These are phyloP conservation scores for Dryas octopetala DNA, from an alignment of 306 rosid species.

Conservation along the genomic window DNA sequence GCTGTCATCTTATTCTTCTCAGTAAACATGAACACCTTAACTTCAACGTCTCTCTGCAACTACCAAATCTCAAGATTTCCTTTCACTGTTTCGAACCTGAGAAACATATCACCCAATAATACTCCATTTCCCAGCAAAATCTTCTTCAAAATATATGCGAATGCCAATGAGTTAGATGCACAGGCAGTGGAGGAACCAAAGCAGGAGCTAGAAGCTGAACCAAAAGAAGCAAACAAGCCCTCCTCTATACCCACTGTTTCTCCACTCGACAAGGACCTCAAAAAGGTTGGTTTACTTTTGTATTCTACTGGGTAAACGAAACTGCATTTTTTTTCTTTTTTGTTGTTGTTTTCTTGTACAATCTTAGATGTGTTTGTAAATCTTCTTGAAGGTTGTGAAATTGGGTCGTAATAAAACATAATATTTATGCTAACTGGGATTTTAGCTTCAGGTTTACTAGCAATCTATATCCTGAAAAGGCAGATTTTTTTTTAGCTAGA, in stretches of 20 bases:
- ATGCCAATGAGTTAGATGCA: conserved; percentile 57
- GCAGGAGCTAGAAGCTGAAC: conserved; percentile 26
- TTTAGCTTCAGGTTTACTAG: too few species aligned
- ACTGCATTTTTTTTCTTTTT: neutral
- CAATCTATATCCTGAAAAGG: too few species aligned
- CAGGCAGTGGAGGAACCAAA: conserved; percentile 34
- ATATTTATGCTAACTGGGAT: neutral
- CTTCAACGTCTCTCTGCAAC: conserved; percentile 45
- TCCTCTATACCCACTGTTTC: conserved; percentile 36
- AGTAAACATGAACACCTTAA: conserved; percentile 49
- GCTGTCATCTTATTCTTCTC: neutral
- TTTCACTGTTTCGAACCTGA: conserved; percentile 16
- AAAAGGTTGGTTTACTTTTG: conserved; percentile 52
- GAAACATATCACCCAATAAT: conserved; percentile 6
- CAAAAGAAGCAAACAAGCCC: conserved; percentile 27
- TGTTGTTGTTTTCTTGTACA: conserved; percentile 14
- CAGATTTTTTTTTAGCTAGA: too few species aligned
- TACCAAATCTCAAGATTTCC: conserved; percentile 32
- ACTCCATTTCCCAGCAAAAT: conserved; percentile 28
- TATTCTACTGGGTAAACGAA: neutral
- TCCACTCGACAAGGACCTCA: conserved; percentile 77
- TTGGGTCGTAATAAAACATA: neutral
- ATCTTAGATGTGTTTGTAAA: neutral
- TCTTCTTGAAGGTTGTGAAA: neutral
- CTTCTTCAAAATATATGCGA: conserved; percentile 43